Evolutionary conservation across 1,284 basidiomycete genomes (phyloP).

Genomic region (Tausonia pullulans): DNA sequence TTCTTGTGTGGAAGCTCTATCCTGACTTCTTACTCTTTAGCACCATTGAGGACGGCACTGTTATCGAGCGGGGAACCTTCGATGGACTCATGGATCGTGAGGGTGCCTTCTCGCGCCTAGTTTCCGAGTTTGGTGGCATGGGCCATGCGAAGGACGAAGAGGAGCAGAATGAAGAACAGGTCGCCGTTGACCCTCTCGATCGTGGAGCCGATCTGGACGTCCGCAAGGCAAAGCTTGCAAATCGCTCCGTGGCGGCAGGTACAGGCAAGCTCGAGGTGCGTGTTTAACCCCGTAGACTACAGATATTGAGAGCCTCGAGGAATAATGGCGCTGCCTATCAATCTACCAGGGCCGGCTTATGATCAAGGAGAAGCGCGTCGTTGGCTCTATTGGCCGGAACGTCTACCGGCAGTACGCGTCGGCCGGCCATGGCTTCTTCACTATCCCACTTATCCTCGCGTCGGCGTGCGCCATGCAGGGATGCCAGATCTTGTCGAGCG

Average conservation of each 20-base stretch:
- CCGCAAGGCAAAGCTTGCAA: slow-evolving; percentile 18
- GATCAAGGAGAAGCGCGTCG: slow-evolving; percentile 41
- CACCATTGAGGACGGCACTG: slow-evolving; percentile 46
- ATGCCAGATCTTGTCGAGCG: slow-evolving; percentile 32
- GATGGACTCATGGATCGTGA: slow-evolving; percentile 42
- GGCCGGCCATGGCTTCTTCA: slow-evolving; percentile 50
- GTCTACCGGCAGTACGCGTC: slow-evolving; percentile 59
- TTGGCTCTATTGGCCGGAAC: slow-evolving; percentile 23
- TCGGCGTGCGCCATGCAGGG: slow-evolving; percentile 54
- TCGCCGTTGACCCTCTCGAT: slow-evolving; percentile 26
- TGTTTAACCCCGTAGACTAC: background rate
- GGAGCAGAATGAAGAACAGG: slow-evolving; percentile 35
- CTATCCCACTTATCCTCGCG: slow-evolving; percentile 47
- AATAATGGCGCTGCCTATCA: background rate
- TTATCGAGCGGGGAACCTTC: slow-evolving; percentile 57
- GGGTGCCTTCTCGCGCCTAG: slow-evolving; percentile 50
- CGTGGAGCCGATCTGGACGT: background rate
- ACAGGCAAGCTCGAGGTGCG: slow-evolving; percentile 46
- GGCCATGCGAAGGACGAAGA: slow-evolving; percentile 36
- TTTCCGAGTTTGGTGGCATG: slow-evolving; percentile 51
- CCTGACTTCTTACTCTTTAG: slow-evolving; percentile 25
- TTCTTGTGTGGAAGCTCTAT: background rate
- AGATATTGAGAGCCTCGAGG: too few species aligned
- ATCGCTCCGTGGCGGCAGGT: slow-evolving; percentile 40
- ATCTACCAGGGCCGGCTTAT: slow-evolving; percentile 41